Evolutionary conservation across 768 basidiomycete species (phyloP), one percentile per base, ranked within the genome.

Genomic region (Rhodosporidiobolus odoratus): DNA sequence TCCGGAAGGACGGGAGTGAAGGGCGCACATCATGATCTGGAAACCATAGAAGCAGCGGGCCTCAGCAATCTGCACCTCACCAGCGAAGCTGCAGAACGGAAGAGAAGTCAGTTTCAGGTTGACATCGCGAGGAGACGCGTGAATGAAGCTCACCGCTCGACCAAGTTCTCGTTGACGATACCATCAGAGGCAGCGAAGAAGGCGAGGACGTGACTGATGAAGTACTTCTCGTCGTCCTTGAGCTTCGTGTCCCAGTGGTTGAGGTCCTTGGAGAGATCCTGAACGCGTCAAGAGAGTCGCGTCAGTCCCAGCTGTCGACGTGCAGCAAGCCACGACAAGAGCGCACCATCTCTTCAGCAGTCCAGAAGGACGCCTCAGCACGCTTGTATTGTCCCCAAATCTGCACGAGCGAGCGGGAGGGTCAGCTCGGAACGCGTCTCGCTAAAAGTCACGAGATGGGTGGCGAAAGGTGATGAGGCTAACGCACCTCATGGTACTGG

Each of bases 381-480:
- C 91, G 89, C 82, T 96, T 97, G 84, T 97, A 97, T 83, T 92
- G 87, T 75, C 87, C 86, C 93, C 93, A 96, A 76, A 96, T 93
- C 91, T 95, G 73, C 38, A 21, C 5, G 23, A 10, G 17, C 25
- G 25, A 38, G 58, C 35, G 5, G 30, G 25, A 21, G 30, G 50
- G 59, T 50, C 43, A 62, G 56, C 58, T 4, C 10, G 32, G 60
- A 41, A 47, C 27, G 53, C n/a, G 47, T 25, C 23, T 32, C 50
- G n/a, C 34, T 23, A 23, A 59, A 16, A 32, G 61, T 47, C 21
- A 45, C n/a, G 40, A 41, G 40, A 34, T 25, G 30, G 32, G 38
- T 5, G n/a, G n/a, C n/a, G n/a, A n/a, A n/a, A n/a, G n/a, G n/a
- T n/a, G n/a, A n/a, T n/a, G n/a, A n/a, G n/a, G n/a, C n/a, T n/a